Evolutionary conservation across 108 stramenopile genomes (phyloP).

Genomic region (Conticribra weissflogii): DNA sequence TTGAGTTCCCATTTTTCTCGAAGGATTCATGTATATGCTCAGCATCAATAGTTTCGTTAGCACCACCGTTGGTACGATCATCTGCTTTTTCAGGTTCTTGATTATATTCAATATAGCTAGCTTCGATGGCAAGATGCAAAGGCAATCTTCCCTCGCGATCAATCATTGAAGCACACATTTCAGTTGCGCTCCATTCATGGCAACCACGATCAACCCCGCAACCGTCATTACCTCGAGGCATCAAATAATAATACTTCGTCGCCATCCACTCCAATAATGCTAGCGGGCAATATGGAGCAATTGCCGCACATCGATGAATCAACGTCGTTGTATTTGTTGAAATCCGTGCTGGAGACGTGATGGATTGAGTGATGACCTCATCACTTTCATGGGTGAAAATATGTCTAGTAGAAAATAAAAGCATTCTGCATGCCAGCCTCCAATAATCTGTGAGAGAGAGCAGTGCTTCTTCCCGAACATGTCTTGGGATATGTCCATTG

Average conservation of each 20-base stretch:
- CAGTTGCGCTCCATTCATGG: conserved; percentile 10
- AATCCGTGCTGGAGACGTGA: neutral
- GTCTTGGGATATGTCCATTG: neutral
- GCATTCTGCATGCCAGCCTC: conserved; percentile 18
- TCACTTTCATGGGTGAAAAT: neutral
- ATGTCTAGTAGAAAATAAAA: conserved; percentile 20
- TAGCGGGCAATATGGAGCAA: conserved; percentile 23
- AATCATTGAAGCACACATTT: conserved; percentile 18
- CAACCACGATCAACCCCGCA: neutral
- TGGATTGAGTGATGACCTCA: neutral
- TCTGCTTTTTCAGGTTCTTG: neutral
- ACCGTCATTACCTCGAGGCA: neutral
- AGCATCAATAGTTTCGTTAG: neutral
- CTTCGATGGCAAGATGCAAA: conserved; percentile 33
- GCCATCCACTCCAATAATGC: conserved; percentile 28
- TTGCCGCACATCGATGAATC: conserved; percentile 6
- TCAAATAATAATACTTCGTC: neutral
- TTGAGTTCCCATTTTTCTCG: neutral
- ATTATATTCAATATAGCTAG: neutral
- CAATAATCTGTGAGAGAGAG: conserved; percentile 10
- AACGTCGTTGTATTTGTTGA: neutral
- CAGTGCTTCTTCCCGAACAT: neutral
- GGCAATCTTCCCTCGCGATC: conserved; percentile 25
- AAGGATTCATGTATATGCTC: neutral
- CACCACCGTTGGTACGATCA: neutral